These are phyloP conservation scores for Ceratobasidium sp. DNA, from an alignment of 1,284 basidiomycete species.

Conservation along the genomic window DNA sequence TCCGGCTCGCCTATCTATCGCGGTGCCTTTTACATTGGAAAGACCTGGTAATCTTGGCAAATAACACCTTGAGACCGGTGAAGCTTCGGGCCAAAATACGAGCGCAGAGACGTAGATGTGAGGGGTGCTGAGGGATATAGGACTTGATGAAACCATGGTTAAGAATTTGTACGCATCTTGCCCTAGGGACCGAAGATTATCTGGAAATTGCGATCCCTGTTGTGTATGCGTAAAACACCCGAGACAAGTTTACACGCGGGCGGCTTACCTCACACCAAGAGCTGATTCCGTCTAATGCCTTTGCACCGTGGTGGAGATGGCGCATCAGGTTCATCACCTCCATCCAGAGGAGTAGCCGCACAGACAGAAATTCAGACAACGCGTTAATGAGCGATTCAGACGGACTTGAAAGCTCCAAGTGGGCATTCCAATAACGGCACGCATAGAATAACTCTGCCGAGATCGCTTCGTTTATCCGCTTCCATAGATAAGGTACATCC, in stretches of 20 bases:
- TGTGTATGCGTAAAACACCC: neutral
- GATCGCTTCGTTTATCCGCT: neutral
- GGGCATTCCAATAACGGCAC: neutral
- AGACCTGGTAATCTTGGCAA: no score
- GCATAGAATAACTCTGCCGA: slow-evolving; percentile 17
- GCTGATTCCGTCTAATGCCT: neutral
- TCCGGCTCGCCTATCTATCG: no score
- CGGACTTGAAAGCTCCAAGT: neutral
- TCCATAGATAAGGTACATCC: neutral
- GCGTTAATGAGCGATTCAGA: no score
- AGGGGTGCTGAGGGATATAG: slow-evolving; percentile 7
- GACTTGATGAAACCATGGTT: neutral
- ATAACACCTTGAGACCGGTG: neutral
- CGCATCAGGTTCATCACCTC: slow-evolving; percentile 37
- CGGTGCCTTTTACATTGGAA: no score
- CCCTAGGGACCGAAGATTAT: neutral
- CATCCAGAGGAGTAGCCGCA: slow-evolving; percentile 38
- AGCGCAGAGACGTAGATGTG: slow-evolving; percentile 36
- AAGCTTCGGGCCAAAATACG: neutral
- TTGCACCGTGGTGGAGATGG: neutral
- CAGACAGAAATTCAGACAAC: slow-evolving; percentile 24
- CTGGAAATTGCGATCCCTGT: neutral
- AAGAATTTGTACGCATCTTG: neutral
- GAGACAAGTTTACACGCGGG: neutral
- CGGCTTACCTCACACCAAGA: neutral